A percentile compares a stretch with the other conserved stretches of the same genome.
Conservation (phyloP, 129 eudicot genomes). For the Tagetes erecta region DNA sequence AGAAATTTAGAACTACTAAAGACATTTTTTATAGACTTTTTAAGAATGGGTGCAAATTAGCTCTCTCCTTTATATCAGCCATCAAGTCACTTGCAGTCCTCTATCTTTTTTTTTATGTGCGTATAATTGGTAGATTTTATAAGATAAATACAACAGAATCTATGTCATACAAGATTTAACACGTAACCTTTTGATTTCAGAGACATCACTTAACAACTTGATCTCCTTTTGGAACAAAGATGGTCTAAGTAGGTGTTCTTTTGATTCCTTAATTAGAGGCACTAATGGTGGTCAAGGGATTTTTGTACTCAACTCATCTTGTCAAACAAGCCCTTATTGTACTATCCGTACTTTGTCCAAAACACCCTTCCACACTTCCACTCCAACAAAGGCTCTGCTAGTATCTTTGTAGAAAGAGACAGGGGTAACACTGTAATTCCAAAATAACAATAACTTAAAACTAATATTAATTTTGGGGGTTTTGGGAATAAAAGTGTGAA, state of each 20-base stretch:
- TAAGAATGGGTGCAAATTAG: too few species aligned
- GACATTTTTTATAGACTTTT: too few species aligned
- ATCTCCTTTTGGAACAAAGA: too few species aligned
- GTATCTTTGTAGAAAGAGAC: conserved; percentile 6
- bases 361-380: conserved; percentile 31
- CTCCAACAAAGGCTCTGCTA: conserved; percentile 11
- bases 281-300: conserved; percentile 26
- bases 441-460: background rate
- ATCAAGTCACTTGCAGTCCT: too few species aligned
- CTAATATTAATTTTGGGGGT: conserved; percentile 2
- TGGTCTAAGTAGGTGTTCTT: conserved; percentile 33
- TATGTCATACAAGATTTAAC: too few species aligned
- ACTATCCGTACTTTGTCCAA: conserved; percentile 42
- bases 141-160: too few species aligned
- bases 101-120: too few species aligned
- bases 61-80: too few species aligned
- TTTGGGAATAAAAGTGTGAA: background rate
- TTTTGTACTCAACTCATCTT: conserved; percentile 27
- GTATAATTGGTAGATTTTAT: too few species aligned
- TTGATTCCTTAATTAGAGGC: conserved; percentile 47
- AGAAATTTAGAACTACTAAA: too few species aligned
- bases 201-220: too few species aligned
- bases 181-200: too few species aligned
- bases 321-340: conserved; percentile 25
- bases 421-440: conserved; percentile 24